Evolutionary conservation across 1,139 yeast genomes (phyloP).

Genomic region (Pichia terricola): DNA sequence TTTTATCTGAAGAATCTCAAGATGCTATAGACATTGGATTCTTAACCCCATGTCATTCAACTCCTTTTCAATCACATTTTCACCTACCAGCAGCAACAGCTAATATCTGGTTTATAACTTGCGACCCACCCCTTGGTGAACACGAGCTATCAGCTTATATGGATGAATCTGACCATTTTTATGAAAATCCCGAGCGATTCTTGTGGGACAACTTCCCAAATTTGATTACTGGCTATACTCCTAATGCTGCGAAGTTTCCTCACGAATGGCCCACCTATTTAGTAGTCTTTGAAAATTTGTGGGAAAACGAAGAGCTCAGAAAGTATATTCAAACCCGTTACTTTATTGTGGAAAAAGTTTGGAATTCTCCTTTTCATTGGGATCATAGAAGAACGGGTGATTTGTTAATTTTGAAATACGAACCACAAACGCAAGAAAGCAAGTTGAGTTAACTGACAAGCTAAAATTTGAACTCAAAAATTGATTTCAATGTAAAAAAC

Average conservation of each 20-base stretch:
- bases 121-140: constrained; percentile 73
- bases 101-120: constrained; percentile 67
- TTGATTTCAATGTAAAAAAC: too few relatives aligned
- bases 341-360: constrained; percentile 3
- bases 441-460: too few relatives aligned
- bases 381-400: constrained; percentile 77
- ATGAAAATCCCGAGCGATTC: constrained; percentile 52
- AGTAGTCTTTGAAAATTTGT: constrained; percentile 47
- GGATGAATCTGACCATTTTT: constrained; percentile 84
- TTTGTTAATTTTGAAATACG: constrained; percentile 29
- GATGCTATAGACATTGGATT: constrained; percentile 49
- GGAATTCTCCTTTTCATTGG: constrained; percentile 46
- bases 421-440: too few relatives aligned
- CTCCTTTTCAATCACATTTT: constrained; percentile 87
- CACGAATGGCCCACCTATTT: constrained; percentile 65
- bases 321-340: not conserved
- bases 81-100: constrained; percentile 44
- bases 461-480: too few relatives aligned
- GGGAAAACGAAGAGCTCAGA: constrained; percentile 4
- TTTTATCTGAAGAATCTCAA: not conserved
- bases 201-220: constrained; percentile 34
- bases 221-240: not conserved
- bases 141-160: constrained; percentile 33
- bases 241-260: constrained; percentile 19
- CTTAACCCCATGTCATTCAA: constrained; percentile 92